A percentile compares a stretch with the other conserved stretches of the same genome.
These are phyloP conservation scores for Triglochin maritima DNA, from an alignment of 106 monocot species.

Conservation along the genomic window DNA sequence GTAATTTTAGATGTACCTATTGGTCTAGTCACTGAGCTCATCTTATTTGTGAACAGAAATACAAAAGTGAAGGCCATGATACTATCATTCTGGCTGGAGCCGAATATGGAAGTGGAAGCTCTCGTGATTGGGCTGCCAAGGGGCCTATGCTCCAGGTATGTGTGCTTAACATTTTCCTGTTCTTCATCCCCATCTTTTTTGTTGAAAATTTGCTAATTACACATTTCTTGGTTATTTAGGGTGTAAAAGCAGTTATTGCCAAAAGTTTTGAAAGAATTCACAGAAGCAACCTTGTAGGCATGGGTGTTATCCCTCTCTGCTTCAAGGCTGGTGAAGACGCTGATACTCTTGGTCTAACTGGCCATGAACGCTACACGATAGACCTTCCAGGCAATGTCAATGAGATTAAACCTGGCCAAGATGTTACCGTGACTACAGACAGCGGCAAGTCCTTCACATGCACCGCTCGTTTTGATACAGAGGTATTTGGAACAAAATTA, in stretches of 20 bases:
- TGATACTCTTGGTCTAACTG: constrained; percentile 70
- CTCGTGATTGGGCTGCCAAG: constrained; percentile 31
- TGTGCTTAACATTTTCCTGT: background rate
- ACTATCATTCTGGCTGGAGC: constrained; percentile 25
- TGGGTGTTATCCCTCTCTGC: constrained; percentile 78
- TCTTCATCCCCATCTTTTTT: background rate
- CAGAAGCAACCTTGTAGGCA: constrained; percentile 83
- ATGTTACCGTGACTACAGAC: constrained; percentile 49
- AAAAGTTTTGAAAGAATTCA: constrained; percentile 95
- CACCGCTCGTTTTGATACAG: constrained; percentile 73
- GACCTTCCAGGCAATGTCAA: constrained; percentile 53
- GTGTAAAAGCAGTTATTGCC: constrained; percentile 89
- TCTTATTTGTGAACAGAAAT: constrained; percentile 10
- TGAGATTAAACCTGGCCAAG: constrained; percentile 72
- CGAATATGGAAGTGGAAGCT: constrained; percentile 28
- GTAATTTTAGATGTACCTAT: no score
- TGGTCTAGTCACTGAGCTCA: no score
- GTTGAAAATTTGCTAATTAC: background rate
- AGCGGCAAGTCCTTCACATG: constrained; percentile 62
- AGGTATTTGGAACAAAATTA: constrained; percentile 32
- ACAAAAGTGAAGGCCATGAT: constrained; percentile 15
- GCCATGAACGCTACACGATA: constrained; percentile 67
- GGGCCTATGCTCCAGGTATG: constrained; percentile 22
- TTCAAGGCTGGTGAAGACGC: constrained; percentile 87
- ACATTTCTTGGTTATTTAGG: constrained; percentile 29